Evolutionary conservation across 306 rosid species (phyloP).

Genomic region (Alnus rubra): DNA sequence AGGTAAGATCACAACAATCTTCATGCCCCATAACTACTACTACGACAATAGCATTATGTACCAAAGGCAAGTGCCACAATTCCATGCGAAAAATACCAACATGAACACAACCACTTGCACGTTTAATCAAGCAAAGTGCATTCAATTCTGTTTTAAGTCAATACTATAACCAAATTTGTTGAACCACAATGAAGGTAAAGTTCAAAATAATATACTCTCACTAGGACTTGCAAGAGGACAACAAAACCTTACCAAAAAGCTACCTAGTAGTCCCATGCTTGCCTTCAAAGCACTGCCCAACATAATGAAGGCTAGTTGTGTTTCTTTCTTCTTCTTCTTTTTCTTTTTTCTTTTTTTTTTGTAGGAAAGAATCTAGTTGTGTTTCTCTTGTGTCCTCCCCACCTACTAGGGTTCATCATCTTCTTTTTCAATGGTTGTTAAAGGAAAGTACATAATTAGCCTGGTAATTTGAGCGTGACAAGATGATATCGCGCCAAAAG

Average conservation of each 20-base stretch:
- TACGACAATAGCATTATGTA: not conserved
- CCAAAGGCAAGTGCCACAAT: not conserved
- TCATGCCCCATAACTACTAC: not conserved
- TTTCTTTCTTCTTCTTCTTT: not conserved
- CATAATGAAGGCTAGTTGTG: not conserved
- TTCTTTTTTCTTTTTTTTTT: not conserved
- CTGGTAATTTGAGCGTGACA: not conserved
- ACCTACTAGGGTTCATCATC: not conserved
- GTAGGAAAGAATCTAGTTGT: not conserved
- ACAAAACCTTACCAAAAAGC: not conserved
- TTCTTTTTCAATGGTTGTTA: not conserved
- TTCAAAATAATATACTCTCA: not conserved
- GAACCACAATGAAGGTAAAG: not conserved
- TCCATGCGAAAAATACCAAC: not conserved
- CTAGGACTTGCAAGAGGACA: not conserved
- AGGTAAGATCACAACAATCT: not conserved
- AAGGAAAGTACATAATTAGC: not conserved
- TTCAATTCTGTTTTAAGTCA: not conserved
- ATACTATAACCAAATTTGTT: not conserved
- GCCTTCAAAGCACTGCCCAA: not conserved
- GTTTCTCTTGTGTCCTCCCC: not conserved
- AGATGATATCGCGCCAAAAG: too few species aligned
- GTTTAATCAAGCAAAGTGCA: not conserved
- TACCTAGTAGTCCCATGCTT: not conserved
- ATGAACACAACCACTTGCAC: not conserved